Conservation (phyloP, 1,139 yeast genomes). For the Yamadazyma trypodendri region DNA sequence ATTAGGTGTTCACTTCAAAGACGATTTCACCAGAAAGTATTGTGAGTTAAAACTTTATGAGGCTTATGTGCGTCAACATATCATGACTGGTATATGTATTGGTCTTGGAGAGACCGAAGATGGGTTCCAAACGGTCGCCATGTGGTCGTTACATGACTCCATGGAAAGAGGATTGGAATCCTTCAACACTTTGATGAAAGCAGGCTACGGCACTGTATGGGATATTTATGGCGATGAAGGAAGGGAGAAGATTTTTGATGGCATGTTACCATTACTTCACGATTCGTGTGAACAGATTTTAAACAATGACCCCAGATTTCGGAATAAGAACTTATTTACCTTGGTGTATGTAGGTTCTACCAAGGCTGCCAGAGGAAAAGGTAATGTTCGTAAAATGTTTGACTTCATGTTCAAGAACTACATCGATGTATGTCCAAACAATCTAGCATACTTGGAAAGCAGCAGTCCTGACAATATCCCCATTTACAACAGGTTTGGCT, state of each 20-base stretch:
- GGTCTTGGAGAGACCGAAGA: slow-evolving; percentile 46
- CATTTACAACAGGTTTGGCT: slow-evolving; percentile 59
- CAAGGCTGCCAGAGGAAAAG: slow-evolving; percentile 63
- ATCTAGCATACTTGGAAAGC: slow-evolving; percentile 57
- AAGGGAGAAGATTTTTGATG: slow-evolving; percentile 52
- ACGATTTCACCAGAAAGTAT: slow-evolving; percentile 31
- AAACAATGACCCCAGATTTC: slow-evolving; percentile 31
- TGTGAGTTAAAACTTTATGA: slow-evolving; percentile 53
- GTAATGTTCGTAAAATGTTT: slow-evolving; percentile 59
- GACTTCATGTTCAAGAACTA: slow-evolving; percentile 53
- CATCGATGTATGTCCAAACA: slow-evolving; percentile 45
- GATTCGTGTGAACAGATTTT: slow-evolving; percentile 45
- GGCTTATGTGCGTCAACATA: slow-evolving; percentile 57
- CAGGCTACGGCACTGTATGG: slow-evolving; percentile 59
- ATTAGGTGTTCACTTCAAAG: slow-evolving; percentile 43
- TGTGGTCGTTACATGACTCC: slow-evolving; percentile 61
- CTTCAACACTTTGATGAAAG: slow-evolving; percentile 49
- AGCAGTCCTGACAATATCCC: slow-evolving; percentile 54
- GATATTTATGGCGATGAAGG: slow-evolving; percentile 52
- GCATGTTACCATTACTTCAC: slow-evolving; percentile 57
- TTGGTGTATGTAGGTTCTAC: slow-evolving; percentile 63
- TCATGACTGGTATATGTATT: slow-evolving; percentile 53
- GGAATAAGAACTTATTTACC: slow-evolving; percentile 47
- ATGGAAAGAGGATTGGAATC: slow-evolving; percentile 45
- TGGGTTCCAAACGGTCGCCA: slow-evolving; percentile 59